Evolutionary conservation across 306 rosid genomes (phyloP).

Genomic region (Casuarina equisetifolia): DNA sequence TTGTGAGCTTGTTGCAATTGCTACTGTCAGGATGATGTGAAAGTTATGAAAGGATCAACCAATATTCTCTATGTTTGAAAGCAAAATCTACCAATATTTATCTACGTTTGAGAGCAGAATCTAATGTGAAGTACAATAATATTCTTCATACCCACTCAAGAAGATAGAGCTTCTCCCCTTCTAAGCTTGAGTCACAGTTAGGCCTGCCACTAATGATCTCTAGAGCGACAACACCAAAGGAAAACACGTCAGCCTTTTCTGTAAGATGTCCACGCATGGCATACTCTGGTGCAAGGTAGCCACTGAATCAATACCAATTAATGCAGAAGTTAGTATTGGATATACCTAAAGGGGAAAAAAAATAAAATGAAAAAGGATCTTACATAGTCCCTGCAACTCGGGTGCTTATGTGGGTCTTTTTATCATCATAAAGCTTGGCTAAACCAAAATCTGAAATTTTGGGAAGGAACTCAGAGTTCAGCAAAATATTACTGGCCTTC

Average conservation of each 20-base stretch:
- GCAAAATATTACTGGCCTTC: slow-evolving; percentile 80
- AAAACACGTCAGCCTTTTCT: slow-evolving; percentile 83
- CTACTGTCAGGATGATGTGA: no score
- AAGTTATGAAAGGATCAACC: no score
- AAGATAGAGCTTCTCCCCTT: slow-evolving; percentile 63
- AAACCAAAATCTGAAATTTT: slow-evolving; percentile 90
- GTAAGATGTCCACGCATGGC: slow-evolving; percentile 95
- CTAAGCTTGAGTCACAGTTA: slow-evolving; percentile 60
- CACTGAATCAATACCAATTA: slow-evolving; percentile 44
- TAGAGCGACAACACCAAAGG: slow-evolving; percentile 84
- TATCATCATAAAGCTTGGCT: slow-evolving; percentile 80
- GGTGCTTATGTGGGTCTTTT: slow-evolving; percentile 76
- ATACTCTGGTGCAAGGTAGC: slow-evolving; percentile 89
- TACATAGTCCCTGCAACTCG: slow-evolving; percentile 87
- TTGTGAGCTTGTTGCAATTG: no score
- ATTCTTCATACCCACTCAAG: slow-evolving; percentile 73
- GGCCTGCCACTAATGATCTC: slow-evolving; percentile 80
- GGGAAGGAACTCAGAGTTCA: slow-evolving; percentile 56
- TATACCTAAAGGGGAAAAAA: not conserved
- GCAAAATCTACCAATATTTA: no score
- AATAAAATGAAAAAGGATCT: slow-evolving; percentile 19
- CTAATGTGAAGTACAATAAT: no score
- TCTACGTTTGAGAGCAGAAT: no score
- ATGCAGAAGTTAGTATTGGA: not conserved
- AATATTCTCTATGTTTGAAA: no score